Evolutionary conservation across 179 eudicot genomes (phyloP).

Genomic region (Camellia oleifera): DNA sequence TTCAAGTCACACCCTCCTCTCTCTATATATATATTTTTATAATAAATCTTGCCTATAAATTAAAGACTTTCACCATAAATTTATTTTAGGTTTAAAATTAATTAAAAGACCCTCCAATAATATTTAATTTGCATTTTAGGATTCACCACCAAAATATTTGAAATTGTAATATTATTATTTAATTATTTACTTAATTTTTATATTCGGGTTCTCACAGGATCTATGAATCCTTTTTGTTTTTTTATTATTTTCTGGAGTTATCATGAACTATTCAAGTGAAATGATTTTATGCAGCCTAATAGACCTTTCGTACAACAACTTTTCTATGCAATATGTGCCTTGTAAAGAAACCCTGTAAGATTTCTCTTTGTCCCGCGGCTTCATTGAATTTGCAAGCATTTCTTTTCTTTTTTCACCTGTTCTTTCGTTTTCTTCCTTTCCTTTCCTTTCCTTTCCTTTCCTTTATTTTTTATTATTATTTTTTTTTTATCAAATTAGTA

Average conservation of each 20-base stretch:
- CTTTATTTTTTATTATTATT: no score
- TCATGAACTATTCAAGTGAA: neutral
- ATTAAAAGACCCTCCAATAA: no score
- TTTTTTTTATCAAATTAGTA: neutral
- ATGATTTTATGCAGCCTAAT: constrained; percentile 23
- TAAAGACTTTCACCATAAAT: no score
- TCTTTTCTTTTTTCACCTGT: neutral
- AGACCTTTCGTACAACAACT: constrained; percentile 50
- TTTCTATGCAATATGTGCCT: constrained; percentile 22
- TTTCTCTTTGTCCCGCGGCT: neutral
- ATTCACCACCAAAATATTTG: no score
- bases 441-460: neutral
- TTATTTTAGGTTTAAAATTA: no score
- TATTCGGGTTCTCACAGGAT: no score
- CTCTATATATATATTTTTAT: no score
- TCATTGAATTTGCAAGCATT: neutral
- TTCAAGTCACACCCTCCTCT: no score
- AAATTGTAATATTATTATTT: no score
- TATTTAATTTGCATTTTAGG: no score
- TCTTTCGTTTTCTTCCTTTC: neutral
- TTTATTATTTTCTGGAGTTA: neutral
- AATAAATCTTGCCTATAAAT: no score
- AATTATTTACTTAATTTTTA: no score
- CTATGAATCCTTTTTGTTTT: neutral
- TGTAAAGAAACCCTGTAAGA: constrained; percentile 35